Conservation (phyloP, 257 asterid species). For the Lavandula angustifolia region DNA sequence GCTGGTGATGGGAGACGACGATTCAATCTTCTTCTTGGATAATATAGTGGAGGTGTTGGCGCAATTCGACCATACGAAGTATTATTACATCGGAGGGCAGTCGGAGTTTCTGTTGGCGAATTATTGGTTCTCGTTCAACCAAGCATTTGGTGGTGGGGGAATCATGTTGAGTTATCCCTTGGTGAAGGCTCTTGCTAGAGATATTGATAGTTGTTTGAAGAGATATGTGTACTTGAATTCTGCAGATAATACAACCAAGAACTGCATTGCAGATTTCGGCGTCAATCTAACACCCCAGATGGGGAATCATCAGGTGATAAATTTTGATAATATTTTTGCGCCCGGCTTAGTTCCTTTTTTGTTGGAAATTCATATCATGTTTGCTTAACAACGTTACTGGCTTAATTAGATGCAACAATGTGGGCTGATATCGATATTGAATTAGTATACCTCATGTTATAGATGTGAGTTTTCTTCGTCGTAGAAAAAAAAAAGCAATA, state of each 20-base stretch:
- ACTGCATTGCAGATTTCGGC: constrained; percentile 66
- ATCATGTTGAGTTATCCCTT: constrained; percentile 56
- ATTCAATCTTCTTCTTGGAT: constrained; percentile 52
- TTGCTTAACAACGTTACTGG: too few species aligned
- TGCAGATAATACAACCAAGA: constrained; percentile 54
- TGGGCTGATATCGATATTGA: too few species aligned
- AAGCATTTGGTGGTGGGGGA: constrained; percentile 72
- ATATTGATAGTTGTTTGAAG: constrained; percentile 50
- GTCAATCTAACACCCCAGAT: constrained; percentile 53
- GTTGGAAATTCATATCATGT: too few species aligned
- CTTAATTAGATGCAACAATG: too few species aligned
- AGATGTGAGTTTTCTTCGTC: too few species aligned
- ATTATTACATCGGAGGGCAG: constrained; percentile 58
- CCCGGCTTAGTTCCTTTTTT: too few species aligned
- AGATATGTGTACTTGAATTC: constrained; percentile 46
- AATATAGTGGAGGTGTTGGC: constrained; percentile 54
- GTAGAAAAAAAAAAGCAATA: too few species aligned
- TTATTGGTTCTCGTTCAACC: constrained; percentile 52
- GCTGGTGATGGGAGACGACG: constrained; percentile 74
- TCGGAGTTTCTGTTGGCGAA: constrained; percentile 58
- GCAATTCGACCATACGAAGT: constrained; percentile 49
- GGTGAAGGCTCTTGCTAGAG: constrained; percentile 51
- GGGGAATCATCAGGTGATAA: constrained; percentile 71
- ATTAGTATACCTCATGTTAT: too few species aligned
- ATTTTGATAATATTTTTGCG: too few species aligned